Evolutionary conservation across 2,329 filamentous ascomycete genomes (phyloP).

Genomic region (Zopfia rhizophila): DNA sequence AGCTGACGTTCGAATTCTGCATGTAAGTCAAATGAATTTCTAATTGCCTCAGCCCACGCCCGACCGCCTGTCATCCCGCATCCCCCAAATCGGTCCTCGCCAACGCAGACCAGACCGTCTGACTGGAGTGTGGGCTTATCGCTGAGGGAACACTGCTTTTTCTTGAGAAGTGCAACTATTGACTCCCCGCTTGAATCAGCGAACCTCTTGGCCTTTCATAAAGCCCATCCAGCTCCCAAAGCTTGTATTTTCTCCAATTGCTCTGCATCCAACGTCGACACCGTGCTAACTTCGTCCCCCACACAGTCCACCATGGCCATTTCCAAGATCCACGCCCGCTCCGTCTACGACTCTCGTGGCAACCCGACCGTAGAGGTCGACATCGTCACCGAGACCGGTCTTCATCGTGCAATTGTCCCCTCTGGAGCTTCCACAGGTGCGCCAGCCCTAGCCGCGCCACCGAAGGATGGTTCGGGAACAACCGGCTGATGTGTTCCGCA

Average conservation of each 20-base stretch:
- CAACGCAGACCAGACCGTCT: slow-evolving; percentile 21
- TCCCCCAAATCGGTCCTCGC: slow-evolving; percentile 31
- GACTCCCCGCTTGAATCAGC: slow-evolving; percentile 28
- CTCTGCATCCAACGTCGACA: slow-evolving; percentile 24
- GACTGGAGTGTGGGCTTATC: slow-evolving; percentile 33
- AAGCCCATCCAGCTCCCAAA: slow-evolving; percentile 31
- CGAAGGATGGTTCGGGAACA: slow-evolving; percentile 11
- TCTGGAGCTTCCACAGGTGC: slow-evolving; percentile 94
- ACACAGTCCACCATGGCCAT: slow-evolving; percentile 75
- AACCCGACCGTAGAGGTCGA: slow-evolving; percentile 99
- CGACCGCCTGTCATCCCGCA: slow-evolving; percentile 37
- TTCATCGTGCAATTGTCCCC: slow-evolving; percentile 97
- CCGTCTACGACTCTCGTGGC: slow-evolving; percentile 95
- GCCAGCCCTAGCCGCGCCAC: slow-evolving; percentile 37
- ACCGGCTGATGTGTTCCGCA: slow-evolving; percentile 25
- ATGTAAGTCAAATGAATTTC: slow-evolving; percentile 46
- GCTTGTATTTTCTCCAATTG: slow-evolving; percentile 34
- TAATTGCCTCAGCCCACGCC: slow-evolving; percentile 47
- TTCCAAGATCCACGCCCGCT: slow-evolving; percentile 70
- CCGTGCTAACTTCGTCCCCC: slow-evolving; percentile 26
- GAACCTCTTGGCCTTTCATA: slow-evolving; percentile 21
- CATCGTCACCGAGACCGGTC: slow-evolving; percentile 92
- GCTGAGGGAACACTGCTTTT: slow-evolving; percentile 39
- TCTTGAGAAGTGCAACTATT: slow-evolving; percentile 29
- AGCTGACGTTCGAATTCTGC: slow-evolving; percentile 31